These are phyloP conservation scores for Balansia obtecta DNA, from an alignment of 2,329 filamentous ascomycete genomes.

Conservation along the genomic window DNA sequence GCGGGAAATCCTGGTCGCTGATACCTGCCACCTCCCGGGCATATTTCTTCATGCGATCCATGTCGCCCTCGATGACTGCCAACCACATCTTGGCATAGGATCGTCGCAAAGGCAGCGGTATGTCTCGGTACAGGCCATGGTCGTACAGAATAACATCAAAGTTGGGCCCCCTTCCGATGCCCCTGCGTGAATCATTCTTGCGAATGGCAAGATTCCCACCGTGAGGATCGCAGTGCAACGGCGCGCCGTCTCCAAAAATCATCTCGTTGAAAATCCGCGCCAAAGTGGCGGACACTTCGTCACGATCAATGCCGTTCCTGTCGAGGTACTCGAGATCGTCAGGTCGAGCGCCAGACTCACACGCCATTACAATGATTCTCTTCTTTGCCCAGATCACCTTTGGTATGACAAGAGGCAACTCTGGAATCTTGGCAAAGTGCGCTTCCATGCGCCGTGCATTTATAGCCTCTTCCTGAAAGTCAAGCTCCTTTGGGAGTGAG, in stretches of 20 bases:
- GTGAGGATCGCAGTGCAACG: slow-evolving; percentile 92
- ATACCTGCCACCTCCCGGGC: slow-evolving; percentile 82
- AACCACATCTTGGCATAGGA: slow-evolving; percentile 97
- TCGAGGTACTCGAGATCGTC: slow-evolving; percentile 87
- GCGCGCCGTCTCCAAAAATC: slow-evolving; percentile 86
- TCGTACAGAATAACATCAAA: slow-evolving; percentile 97
- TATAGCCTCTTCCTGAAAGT: slow-evolving; percentile 73
- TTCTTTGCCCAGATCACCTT: slow-evolving; percentile 81
- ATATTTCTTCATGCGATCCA: slow-evolving; percentile 75
- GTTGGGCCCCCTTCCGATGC: slow-evolving; percentile 46
- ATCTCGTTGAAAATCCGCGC: slow-evolving; percentile 97
- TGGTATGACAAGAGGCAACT: slow-evolving; percentile 77
- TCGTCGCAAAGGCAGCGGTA: slow-evolving; percentile 63
- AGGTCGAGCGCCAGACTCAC: slow-evolving; percentile 70
- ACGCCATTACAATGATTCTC: slow-evolving; percentile 91
- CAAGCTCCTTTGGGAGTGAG: slow-evolving; percentile 80
- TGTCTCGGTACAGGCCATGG: slow-evolving; percentile 91
- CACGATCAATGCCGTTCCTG: slow-evolving; percentile 74
- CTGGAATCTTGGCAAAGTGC: slow-evolving; percentile 64
- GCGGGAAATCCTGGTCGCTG: slow-evolving; percentile 77
- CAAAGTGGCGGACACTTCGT: slow-evolving; percentile 86
- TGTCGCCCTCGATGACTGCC: slow-evolving; percentile 82
- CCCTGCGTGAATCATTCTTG: slow-evolving; percentile 49
- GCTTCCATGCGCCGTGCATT: slow-evolving; percentile 71
- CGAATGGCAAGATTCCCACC: slow-evolving; percentile 92